Evolutionary conservation across 805 yeast genomes (phyloP).

Genomic region (Wickerhamiella lipophila): DNA sequence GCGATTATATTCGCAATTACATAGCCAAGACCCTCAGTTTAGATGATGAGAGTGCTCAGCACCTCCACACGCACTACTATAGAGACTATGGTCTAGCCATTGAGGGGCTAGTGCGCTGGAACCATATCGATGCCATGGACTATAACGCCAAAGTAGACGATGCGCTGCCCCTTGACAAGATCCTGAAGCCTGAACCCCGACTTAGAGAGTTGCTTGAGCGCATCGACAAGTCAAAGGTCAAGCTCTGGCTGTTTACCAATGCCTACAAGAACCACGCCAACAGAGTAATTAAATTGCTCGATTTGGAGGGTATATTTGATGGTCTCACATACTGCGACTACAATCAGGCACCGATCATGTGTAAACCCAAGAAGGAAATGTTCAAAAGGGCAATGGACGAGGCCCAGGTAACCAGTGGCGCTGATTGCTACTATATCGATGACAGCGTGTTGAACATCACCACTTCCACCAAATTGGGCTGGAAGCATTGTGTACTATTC

Average conservation of each 20-base stretch:
- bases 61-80: constrained; percentile 63
- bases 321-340: constrained; percentile 93
- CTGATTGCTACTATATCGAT: constrained; percentile 63
- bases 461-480: constrained; percentile 61
- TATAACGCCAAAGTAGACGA: constrained; percentile 87
- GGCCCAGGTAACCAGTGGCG: constrained; percentile 42
- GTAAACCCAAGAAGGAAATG: constrained; percentile 76
- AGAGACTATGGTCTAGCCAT: constrained; percentile 82
- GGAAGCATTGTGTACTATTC: constrained; percentile 58
- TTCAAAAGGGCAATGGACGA: constrained; percentile 45
- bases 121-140: constrained; percentile 72
- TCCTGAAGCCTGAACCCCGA: constrained; percentile 44
- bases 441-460: constrained; percentile 70
- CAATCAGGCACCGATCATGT: constrained; percentile 44
- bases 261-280: constrained; percentile 87
- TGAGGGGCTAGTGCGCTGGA: constrained; percentile 61
- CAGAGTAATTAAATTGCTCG: constrained; percentile 65
- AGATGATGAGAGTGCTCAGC: constrained; percentile 58
- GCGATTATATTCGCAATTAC: constrained; percentile 65
- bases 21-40: constrained; percentile 53
- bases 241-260: constrained; percentile 86
- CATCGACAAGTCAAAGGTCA: constrained; percentile 40
- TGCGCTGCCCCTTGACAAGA: constrained; percentile 69
- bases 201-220: constrained; percentile 26
- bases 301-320: constrained; percentile 85